These are phyloP conservation scores for Thermoascus crustaceus DNA, from an alignment of 2,329 filamentous ascomycete species.

Conservation along the genomic window DNA sequence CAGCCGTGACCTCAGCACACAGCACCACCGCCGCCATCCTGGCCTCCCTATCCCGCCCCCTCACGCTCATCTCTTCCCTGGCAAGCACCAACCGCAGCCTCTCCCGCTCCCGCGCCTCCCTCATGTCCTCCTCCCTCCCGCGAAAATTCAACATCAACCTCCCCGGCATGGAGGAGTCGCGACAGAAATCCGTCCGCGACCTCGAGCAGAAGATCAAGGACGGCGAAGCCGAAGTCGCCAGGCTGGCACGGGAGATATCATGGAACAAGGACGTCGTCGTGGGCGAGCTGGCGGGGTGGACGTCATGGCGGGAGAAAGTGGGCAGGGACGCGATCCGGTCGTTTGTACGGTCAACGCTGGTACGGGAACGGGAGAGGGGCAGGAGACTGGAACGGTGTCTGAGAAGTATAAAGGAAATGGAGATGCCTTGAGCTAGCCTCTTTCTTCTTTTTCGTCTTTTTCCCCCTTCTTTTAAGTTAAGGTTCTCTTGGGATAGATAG, in stretches of 20 bases:
- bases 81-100: slow-evolving; percentile 64
- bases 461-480: neutral
- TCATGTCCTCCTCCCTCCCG: slow-evolving; percentile 52
- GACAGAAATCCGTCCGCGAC: slow-evolving; percentile 73
- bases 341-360: slow-evolving; percentile 68
- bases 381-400: slow-evolving; percentile 75
- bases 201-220: slow-evolving; percentile 70
- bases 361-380: slow-evolving; percentile 69
- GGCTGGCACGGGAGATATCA: slow-evolving; percentile 70
- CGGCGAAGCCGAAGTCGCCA: slow-evolving; percentile 60
- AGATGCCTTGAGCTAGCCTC: too few species aligned
- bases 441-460: too few species aligned
- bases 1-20: slow-evolving; percentile 69
- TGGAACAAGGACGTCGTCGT: slow-evolving; percentile 94
- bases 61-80: slow-evolving; percentile 69
- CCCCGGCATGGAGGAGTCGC: slow-evolving; percentile 67
- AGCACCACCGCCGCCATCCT: slow-evolving; percentile 77
- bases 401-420: slow-evolving; percentile 45
- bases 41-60: slow-evolving; percentile 67
- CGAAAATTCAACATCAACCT: slow-evolving; percentile 41
- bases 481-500: too few species aligned
- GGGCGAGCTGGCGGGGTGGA: slow-evolving; percentile 85
- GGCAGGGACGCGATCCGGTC: slow-evolving; percentile 66
- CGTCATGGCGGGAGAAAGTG: slow-evolving; percentile 74
- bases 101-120: slow-evolving; percentile 66